Evolutionary conservation across 805 yeast species (phyloP).

Genomic region (Vanderwaltozyma verrucispora): DNA sequence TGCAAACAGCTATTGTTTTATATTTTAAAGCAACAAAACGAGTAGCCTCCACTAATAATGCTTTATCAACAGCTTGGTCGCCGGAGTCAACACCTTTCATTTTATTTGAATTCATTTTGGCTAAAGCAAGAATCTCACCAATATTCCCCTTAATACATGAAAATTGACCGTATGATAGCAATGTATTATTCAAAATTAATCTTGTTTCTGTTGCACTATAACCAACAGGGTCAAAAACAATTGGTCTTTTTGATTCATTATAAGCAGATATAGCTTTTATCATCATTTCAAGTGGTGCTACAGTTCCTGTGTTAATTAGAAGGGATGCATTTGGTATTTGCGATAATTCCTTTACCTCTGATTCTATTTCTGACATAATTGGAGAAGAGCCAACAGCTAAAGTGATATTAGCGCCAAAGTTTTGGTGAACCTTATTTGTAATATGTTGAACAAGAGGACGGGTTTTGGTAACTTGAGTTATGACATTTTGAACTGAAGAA

Average conservation of each 20-base stretch:
- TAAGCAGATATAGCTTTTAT: conserved; percentile 47
- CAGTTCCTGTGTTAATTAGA: conserved; percentile 70
- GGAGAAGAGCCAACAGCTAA: conserved; percentile 82
- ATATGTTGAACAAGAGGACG: conserved; percentile 76
- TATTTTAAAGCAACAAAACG: conserved; percentile 39
- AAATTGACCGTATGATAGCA: conserved; percentile 48
- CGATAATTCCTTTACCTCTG: conserved; percentile 62
- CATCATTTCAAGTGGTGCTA: conserved; percentile 37
- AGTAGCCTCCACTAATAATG: conserved; percentile 33
- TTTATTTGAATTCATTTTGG: conserved; percentile 33
- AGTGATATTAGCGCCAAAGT: conserved; percentile 78
- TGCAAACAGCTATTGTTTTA: conserved; percentile 55
- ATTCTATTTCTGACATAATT: conserved; percentile 66
- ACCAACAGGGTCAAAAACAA: conserved; percentile 88
- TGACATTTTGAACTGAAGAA: conserved; percentile 7
- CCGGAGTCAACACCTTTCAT: conserved; percentile 71
- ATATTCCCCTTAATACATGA: conserved; percentile 75
- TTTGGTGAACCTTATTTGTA: conserved; percentile 81
- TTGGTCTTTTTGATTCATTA: conserved; percentile 44
- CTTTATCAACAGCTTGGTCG: conserved; percentile 13
- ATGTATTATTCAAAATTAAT: conserved; percentile 33
- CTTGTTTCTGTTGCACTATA: conserved; percentile 71
- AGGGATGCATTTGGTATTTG: conserved; percentile 42
- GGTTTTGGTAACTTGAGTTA: conserved; percentile 17
- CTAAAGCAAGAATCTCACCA: conserved; percentile 62